phyloP scores from a whole-genome alignment of 805 yeast species.

The Saccharomycopsis fermentans region DNA sequence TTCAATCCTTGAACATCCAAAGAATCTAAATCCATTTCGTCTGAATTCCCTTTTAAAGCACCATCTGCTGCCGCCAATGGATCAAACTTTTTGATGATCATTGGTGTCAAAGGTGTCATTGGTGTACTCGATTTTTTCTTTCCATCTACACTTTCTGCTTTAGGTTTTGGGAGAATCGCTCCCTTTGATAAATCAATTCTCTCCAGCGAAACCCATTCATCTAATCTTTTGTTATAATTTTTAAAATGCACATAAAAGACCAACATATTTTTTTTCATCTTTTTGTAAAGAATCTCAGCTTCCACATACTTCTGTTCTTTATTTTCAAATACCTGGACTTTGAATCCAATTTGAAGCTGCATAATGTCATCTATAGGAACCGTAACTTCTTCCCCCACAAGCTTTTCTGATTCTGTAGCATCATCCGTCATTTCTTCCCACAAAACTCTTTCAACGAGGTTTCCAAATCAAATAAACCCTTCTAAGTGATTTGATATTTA shows the following conservation, averaged over 20 bases:
- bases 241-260: conserved; percentile 89
- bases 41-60: conserved; percentile 29
- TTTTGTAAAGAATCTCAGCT: conserved; percentile 79
- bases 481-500: too few species aligned
- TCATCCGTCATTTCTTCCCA: not conserved
- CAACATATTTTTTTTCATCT: conserved; percentile 62
- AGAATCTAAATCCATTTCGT: conserved; percentile 76
- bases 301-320: conserved; percentile 73
- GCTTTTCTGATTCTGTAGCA: not conserved
- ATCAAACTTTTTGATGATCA: conserved; percentile 24
- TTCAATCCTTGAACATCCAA: conserved; percentile 75
- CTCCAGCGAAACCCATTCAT: conserved; percentile 79
- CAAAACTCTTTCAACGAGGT: too few species aligned
- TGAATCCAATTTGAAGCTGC: conserved; percentile 47
- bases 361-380: not conserved
- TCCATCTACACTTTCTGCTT: conserved; percentile 42
- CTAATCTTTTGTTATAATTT: conserved; percentile 91
- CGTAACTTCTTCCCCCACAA: not conserved
- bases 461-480: too few species aligned
- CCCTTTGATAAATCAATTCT: conserved; percentile 66
- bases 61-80: conserved; percentile 10
- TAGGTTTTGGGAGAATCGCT: conserved; percentile 50
- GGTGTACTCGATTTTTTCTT: conserved; percentile 25
- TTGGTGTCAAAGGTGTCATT: conserved; percentile 18
- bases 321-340: conserved; percentile 51